Evolutionary conservation across 768 basidiomycete species (phyloP).

Genomic region (Cubamyces lactineus): DNA sequence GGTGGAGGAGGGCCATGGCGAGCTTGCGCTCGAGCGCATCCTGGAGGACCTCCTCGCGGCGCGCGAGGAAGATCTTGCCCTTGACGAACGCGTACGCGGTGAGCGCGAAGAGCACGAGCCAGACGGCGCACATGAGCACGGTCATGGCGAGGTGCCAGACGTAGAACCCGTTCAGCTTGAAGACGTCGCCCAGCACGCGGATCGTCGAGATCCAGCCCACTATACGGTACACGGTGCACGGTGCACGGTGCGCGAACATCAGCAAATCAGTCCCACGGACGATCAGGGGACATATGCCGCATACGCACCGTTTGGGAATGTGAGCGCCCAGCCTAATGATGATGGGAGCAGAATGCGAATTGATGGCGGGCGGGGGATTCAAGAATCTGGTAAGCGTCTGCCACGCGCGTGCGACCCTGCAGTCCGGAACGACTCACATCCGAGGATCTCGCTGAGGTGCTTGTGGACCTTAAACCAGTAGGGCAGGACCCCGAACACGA

Average conservation of each 20-base stretch:
- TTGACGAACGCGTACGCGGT: slow-evolving; percentile 46
- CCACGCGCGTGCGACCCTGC: neutral
- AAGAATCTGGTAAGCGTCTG: slow-evolving; percentile 9
- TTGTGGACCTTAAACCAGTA: slow-evolving; percentile 56
- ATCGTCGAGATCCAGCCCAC: slow-evolving; percentile 50
- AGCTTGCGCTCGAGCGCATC: slow-evolving; percentile 32
- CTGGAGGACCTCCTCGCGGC: slow-evolving; percentile 46
- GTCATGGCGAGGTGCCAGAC: slow-evolving; percentile 45
- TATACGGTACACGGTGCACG: neutral
- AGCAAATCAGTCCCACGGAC: neutral
- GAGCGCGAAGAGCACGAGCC: slow-evolving; percentile 46
- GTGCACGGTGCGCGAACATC: neutral
- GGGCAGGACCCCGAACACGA: slow-evolving; percentile 47
- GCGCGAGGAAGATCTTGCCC: slow-evolving; percentile 48
- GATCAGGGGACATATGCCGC: neutral
- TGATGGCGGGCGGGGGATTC: too few species aligned
- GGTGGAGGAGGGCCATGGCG: neutral
- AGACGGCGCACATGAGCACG: slow-evolving; percentile 43
- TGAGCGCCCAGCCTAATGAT: slow-evolving; percentile 46
- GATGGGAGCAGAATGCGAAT: too few species aligned
- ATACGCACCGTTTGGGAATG: slow-evolving; percentile 46
- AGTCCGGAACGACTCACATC: slow-evolving; percentile 38
- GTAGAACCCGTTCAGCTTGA: slow-evolving; percentile 44
- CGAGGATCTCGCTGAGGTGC: slow-evolving; percentile 48
- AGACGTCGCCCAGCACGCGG: slow-evolving; percentile 46